Base-by-base conservation (phyloP, 1,284 basidiomycete genomes). In the Taiwanofungus camphoratus region DNA sequence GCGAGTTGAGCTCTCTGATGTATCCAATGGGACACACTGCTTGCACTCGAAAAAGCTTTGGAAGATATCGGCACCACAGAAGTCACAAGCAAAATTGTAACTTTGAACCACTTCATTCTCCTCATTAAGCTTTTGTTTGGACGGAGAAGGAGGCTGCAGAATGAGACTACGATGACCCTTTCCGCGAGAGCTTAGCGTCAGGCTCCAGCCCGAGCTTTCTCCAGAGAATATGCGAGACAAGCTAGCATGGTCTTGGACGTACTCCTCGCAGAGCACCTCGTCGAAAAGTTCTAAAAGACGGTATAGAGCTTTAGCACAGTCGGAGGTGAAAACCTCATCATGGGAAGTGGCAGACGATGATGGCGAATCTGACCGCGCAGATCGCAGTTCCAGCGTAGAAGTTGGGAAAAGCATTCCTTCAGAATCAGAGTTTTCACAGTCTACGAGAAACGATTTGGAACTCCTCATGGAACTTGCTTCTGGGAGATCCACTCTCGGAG, bases 11-110 rank as follows among this genome's bases (percentile, higher is more conserved):
- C 35, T 39, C 1, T 49, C 36, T 9, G 38, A 46, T 6, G 39
- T 53, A 11, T 52, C 45, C 20, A 41, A 42, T 13, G 59, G 50
- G 8, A 39, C 48, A 52, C 82, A 82, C 0, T 52, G 43, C 5
- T 56, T 52, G 54, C 86, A 89, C 55, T 83, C 79, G 50, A 89
- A 84, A 57, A 80, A 87, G 48, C 81, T 80, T 52, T 86, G 79
- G 52, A 88, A 89, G 44, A 89, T 76, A 53, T 89, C 86, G 2
- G 73, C 74, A 11, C 77, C 79, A 52, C 86, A 89, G 58, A 84
- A 87, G 57, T 89, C 85, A 55, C 87, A 89, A 1, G 61, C 60
- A n/a, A 78, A 57, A 29, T 50, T 54, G 24, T 64, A 52, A 41
- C 46, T 42, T 15, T 62, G 20, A 26, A 16, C 4, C 35, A 37